Evolutionary conservation across 1,284 basidiomycete species (phyloP).

Genomic region (Gomphus bonarii): DNA sequence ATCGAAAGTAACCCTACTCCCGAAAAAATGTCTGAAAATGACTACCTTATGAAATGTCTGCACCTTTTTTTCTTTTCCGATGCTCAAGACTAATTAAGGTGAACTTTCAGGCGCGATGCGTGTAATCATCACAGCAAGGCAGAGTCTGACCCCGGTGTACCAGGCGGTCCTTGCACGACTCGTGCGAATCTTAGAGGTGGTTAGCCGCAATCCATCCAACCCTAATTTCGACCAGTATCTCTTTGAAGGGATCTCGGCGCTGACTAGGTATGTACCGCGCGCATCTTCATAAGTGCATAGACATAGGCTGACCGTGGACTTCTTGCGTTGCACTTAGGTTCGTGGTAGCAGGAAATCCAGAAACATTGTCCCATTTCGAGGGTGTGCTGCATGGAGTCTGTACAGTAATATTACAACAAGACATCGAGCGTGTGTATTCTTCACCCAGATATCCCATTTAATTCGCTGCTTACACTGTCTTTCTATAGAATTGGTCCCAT

Average conservation of each 20-base stretch:
- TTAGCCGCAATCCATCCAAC: conserved; percentile 94
- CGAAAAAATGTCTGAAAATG: conserved; percentile 95
- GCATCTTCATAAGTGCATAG: background rate
- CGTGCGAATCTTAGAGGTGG: conserved; percentile 74
- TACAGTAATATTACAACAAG: conserved; percentile 81
- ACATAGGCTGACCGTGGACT: background rate
- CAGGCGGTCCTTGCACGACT: conserved; percentile 66
- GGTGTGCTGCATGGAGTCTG: conserved; percentile 79
- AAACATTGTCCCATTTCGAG: conserved; percentile 72
- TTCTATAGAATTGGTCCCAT: conserved; percentile 84
- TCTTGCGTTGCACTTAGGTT: conserved; percentile 44
- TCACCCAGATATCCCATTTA: background rate
- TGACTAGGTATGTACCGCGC: conserved; percentile 56
- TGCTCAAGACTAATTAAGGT: background rate
- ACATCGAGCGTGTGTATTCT: conserved; percentile 70
- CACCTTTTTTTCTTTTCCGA: conserved; percentile 3
- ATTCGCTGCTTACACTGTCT: background rate
- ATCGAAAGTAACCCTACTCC: conserved; percentile 79
- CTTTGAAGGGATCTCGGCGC: conserved; percentile 89
- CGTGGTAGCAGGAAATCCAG: conserved; percentile 59
- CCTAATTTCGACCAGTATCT: conserved; percentile 96
- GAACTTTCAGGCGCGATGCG: conserved; percentile 72
- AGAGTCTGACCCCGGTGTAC: conserved; percentile 63
- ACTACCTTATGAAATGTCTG: conserved; percentile 95
- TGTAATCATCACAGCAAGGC: conserved; percentile 82